Base-by-base conservation (phyloP, 2,329 filamentous ascomycete genomes). In the Shiraia sp. region DNA sequence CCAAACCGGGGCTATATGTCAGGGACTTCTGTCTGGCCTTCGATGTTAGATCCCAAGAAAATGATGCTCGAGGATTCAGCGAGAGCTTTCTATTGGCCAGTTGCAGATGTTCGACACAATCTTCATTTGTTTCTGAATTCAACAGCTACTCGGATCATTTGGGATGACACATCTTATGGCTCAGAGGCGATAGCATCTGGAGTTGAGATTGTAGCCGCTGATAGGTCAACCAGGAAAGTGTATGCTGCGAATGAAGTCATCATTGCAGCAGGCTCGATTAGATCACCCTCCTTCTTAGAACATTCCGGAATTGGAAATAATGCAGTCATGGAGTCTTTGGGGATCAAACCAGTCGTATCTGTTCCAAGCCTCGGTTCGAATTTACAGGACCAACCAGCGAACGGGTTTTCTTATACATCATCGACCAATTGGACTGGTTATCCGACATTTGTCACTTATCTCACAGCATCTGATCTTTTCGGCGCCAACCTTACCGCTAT, bases 1-100 rank as follows among this genome's bases (percentile, higher is more conserved):
- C 43, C 68, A 2, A 75, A 77, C 49, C 63, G 61, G 10, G 75
- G 76, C 4, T 40, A 53, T 10, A 70, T 77, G 70, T 49, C 66
- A n/a, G 75, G 75, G 8, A 75, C 72, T 45, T 59, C 61, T 12
- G 45, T 71, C 2, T 75, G 66, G 56, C 72, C 74, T 2, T 66
- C 63, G 49, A 78, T 72, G 1, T 40, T 75, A 12, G 63, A 77
- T 42, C 45, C 57, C 1, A 55, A 58, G 2, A 56, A 59, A 12
- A 61, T 70, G 45, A 59, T 72, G 9, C 68, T 75, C 9, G 68
- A 72, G 41, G 75, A 78, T 57, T 72, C 76, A 25, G 75, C 72
- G 3, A 61, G 73, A 12, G 72, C 74, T 4, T 78, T 75, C 48
- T 78, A 76, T 49, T 75, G 65, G 38, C 73, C 75, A 2, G 54